Conservation (phyloP, 495 filamentous ascomycete species). For the Hypoxylon perforatum region DNA sequence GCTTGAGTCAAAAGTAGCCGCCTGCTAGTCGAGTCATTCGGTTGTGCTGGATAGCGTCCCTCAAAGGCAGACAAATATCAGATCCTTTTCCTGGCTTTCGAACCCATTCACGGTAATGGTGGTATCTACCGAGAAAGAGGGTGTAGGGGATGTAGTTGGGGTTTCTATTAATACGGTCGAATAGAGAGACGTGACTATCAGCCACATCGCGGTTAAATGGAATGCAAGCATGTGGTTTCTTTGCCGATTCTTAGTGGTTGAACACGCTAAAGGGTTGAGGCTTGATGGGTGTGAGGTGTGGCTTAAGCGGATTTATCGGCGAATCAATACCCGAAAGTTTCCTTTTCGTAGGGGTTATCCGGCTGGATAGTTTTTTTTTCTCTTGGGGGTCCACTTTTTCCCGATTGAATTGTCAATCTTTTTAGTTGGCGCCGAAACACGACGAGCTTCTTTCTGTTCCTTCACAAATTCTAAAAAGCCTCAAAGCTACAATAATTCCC, state of each 20-base stretch:
- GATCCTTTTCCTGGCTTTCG: neutral
- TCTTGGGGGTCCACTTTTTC: conserved; percentile 25
- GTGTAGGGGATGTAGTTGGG: neutral
- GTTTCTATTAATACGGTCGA: no score
- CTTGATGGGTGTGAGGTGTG: conserved; percentile 24
- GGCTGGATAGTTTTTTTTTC: conserved; percentile 21
- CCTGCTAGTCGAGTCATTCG: conserved; percentile 1
- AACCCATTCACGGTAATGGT: no score
- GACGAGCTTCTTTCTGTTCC: conserved; percentile 25
- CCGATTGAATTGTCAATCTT: conserved; percentile 33
- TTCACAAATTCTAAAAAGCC: conserved; percentile 35
- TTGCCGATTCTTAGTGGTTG: conserved; percentile 27
- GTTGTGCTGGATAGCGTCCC: neutral
- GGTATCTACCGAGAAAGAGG: neutral
- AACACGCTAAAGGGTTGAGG: conserved; percentile 20
- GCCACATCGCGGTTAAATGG: conserved; percentile 39
- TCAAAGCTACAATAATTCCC: conserved; percentile 24
- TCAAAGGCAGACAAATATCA: neutral
- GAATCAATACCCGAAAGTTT: conserved; percentile 37
- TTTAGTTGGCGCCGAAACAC: conserved; percentile 44
- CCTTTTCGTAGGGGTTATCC: neutral
- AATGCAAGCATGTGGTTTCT: conserved; percentile 31
- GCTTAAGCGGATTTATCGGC: conserved; percentile 35
- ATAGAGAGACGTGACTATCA: neutral
- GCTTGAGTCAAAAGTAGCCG: conserved; percentile 1